Base-by-base conservation (phyloP, 192 early-diverging fungal genomes). In the Irineochytrium annulatum region DNA sequence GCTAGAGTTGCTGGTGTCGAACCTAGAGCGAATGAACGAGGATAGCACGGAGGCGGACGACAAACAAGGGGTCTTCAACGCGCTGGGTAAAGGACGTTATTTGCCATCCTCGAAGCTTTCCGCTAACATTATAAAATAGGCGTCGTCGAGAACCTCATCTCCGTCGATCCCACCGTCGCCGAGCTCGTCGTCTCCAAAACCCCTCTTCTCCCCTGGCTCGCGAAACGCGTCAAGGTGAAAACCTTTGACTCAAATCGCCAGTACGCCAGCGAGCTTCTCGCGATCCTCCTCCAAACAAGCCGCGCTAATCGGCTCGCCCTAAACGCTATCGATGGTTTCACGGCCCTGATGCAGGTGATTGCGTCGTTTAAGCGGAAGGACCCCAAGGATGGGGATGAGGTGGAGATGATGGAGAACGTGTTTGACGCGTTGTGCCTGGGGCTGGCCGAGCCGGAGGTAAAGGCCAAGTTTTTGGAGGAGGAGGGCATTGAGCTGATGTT, bases 401-500 rank as follows among this genome's bases (percentile, higher is more conserved):
- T 85, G 35, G 96, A 99, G 60, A 77, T 92, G 71, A 71, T 99
- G 76, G 96, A 96, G 60, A 97, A 95, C 65, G 72, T 91, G 19
- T 91, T 97, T 63, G 88, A 93, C 69, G 73, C 80, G 3, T 51
- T 97, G 16, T 93, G 89, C 69, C 81, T 82, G 20, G 65, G 79
- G n/a, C 58, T 97, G 26, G 69, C 69, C 17, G 86, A 89, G 37
- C 70, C 76, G 2, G 77, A 81, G 46, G 86, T 81, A 39, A 95
- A 96, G 74, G 57, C 57, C 37, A 43, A 57, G 14, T 96, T 99
- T 69, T 60, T 91, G 8, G 81, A 91, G 30, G 79, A 70, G 0
- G 94, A 98, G 63, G 96, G 96, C 13, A 73, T 95, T 20, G 94
- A 96, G 62, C 63, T 97, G 44, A 87, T 99, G 89, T 70, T 93